Base-by-base conservation (phyloP, 2,329 filamentous ascomycete species). In the Colletotrichum destructivum region DNA sequence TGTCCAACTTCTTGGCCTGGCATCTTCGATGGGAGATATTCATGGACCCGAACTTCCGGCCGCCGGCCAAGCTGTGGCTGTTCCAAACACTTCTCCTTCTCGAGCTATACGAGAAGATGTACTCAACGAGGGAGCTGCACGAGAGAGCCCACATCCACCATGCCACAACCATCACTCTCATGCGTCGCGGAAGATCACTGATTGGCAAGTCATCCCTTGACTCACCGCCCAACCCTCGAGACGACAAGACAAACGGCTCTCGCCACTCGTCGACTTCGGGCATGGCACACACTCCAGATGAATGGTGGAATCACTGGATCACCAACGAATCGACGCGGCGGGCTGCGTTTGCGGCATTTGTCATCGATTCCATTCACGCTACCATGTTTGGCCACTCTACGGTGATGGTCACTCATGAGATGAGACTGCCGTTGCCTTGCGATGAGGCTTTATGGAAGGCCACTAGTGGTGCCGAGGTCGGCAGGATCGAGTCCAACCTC, bases 301-400 rank as follows among this genome's bases (percentile, higher is more conserved):
- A 97, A 75, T 96, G 93, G 87, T 99, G 96, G 96, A 93, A 95
- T 76, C 91, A 94, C 76, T 98, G 96, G 96, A 96, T 98, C 77
- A 95, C 92, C 15, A 95, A 95, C 62, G 96, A 99, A 80, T 93
- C 96, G 1, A 98, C 95, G 0, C 88, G 94, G 40, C 90, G 96
- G 71, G 94, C 93, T 4, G 96, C 96, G 0, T 98, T 98, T 83
- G 95, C 94, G 0, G 96, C 96, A 0, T 98, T 98, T 79, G 91
- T 98, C 54, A 92, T 98, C 75, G 96, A 99, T 80, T 97, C 95
- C 5, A 97, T 95, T 2, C 96, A 99, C 81, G 95, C 95, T 1
- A 98, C 95, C 38, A 98, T 99, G 93, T 98, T 98, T 81, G 96
- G 96, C 0, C 96, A 98, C 81, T 96, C 95, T 3, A 96, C 94